Percentiles rank a stretch among this genome's conserved stretches.
These are phyloP conservation scores for Eutypella sp. DNA, from an alignment of 2,329 filamentous ascomycete species.

Conservation along the genomic window DNA sequence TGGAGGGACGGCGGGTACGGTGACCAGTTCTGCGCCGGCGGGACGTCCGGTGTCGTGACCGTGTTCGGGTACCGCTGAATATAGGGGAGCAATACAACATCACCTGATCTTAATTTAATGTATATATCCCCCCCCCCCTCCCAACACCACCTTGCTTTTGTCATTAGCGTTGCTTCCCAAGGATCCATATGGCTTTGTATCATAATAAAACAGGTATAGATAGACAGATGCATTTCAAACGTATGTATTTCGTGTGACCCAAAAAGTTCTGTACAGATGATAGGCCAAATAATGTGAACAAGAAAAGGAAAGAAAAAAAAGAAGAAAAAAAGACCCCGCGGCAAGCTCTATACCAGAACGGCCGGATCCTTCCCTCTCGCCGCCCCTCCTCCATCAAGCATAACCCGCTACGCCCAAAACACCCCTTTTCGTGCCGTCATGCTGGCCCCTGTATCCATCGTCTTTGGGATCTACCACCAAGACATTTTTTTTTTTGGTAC, in stretches of 20 bases:
- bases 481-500: constrained; percentile 20
- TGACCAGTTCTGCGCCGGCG: constrained; percentile 60
- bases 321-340: no score
- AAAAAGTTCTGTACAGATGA: constrained; percentile 6
- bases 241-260: neutral
- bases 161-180: no score
- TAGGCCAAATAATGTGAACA: no score
- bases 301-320: no score
- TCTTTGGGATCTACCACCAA: constrained; percentile 15
- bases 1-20: constrained; percentile 60
- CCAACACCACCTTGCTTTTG: no score
- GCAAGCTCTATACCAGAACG: no score
- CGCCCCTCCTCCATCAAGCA: constrained; percentile 14
- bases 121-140: no score
- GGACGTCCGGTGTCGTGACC: constrained; percentile 61
- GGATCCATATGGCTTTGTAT: no score
- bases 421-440: constrained; percentile 18
- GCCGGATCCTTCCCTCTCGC: no score
- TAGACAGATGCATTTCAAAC: no score
- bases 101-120: neutral
- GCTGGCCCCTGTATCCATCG: constrained; percentile 17
- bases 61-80: constrained; percentile 46
- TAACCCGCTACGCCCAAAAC: constrained; percentile 15
- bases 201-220: no score
- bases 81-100: neutral